Evolutionary conservation across 2,329 filamentous ascomycete genomes (phyloP).

Genomic region (Allantophomopsis cytisporea): DNA sequence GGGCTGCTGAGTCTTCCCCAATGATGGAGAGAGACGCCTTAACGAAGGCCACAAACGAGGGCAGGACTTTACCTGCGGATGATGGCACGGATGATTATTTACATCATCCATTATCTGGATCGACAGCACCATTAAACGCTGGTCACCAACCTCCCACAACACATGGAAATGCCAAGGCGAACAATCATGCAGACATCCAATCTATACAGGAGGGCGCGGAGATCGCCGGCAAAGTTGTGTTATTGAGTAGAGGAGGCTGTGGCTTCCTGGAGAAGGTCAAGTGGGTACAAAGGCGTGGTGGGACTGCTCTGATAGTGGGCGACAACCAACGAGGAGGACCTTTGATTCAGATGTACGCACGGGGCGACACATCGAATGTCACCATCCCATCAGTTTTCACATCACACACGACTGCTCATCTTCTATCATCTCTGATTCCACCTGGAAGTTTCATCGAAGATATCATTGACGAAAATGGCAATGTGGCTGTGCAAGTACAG

Average conservation of each 20-base stretch:
- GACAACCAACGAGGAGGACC: slow-evolving; percentile 83
- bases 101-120: slow-evolving; percentile 33
- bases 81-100: slow-evolving; percentile 82
- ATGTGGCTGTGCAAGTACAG: slow-evolving; percentile 38
- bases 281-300: slow-evolving; percentile 88
- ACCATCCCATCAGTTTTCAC: slow-evolving; percentile 93
- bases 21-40: slow-evolving; percentile 10
- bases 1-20: slow-evolving; percentile 11
- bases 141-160: slow-evolving; percentile 7
- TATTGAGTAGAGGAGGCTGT: slow-evolving; percentile 85
- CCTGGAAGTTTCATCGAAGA: slow-evolving; percentile 50
- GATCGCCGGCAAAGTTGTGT: slow-evolving; percentile 83
- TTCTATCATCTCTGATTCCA: slow-evolving; percentile 78
- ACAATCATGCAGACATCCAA: slow-evolving; percentile 71
- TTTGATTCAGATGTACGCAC: slow-evolving; percentile 95
- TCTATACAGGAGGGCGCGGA: slow-evolving; percentile 84
- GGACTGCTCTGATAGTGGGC: slow-evolving; percentile 80
- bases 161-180: slow-evolving; percentile 4
- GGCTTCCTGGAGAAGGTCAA: slow-evolving; percentile 95
- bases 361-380: slow-evolving; percentile 87
- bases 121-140: slow-evolving; percentile 22
- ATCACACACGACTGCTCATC: slow-evolving; percentile 83
- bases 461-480: slow-evolving; percentile 44
- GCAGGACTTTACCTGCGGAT: slow-evolving; percentile 19
- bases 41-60: too few relatives aligned